A percentile compares a stretch with the other conserved stretches of the same genome.
phyloP scores from a whole-genome alignment of 805 yeast species.

The Blastobotrys parvus region DNA sequence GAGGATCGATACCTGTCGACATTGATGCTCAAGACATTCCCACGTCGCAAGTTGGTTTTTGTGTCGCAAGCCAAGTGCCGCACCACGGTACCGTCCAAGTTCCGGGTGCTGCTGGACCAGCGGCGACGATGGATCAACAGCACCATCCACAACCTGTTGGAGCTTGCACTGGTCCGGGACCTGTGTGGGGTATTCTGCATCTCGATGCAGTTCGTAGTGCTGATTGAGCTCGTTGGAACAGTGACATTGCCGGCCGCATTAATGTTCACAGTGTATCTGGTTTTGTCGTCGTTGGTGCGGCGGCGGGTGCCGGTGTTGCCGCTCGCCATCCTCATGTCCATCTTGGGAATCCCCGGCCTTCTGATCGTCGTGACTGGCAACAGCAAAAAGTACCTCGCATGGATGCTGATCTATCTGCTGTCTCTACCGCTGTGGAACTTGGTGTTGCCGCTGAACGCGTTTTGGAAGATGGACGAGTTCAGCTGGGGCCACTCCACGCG shows the following conservation, averaged over 20 bases:
- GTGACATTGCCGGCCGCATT: conserved; percentile 85
- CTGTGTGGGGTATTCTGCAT: conserved; percentile 92
- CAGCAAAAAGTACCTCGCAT: conserved; percentile 64
- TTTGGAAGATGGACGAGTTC: conserved; percentile 92
- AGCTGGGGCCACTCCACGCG: conserved; percentile 86
- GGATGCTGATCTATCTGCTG: conserved; percentile 70
- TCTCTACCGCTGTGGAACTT: conserved; percentile 93
- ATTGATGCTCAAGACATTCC: conserved; percentile 81
- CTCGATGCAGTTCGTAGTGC: conserved; percentile 88
- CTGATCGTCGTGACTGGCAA: conserved; percentile 72
- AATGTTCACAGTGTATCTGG: conserved; percentile 71
- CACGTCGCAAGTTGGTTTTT: conserved; percentile 79
- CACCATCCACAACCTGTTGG: conserved; percentile 89
- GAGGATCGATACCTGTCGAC: conserved; percentile 86
- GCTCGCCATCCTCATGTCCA: conserved; percentile 61
- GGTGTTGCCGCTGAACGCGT: conserved; percentile 76
- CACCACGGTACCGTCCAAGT: conserved; percentile 77
- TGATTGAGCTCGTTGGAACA: conserved; percentile 80
- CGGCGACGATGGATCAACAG: conserved; percentile 97
- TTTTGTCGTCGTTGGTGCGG: conserved; percentile 61
- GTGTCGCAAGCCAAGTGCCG: conserved; percentile 90
- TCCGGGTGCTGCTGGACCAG: conserved; percentile 75
- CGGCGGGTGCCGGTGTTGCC: conserved; percentile 74
- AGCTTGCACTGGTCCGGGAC: conserved; percentile 74
- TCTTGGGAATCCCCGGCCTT: conserved; percentile 80